phyloP scores from a whole-genome alignment of 176 grass and related monocot species.

The Coix lacrymajobi region DNA sequence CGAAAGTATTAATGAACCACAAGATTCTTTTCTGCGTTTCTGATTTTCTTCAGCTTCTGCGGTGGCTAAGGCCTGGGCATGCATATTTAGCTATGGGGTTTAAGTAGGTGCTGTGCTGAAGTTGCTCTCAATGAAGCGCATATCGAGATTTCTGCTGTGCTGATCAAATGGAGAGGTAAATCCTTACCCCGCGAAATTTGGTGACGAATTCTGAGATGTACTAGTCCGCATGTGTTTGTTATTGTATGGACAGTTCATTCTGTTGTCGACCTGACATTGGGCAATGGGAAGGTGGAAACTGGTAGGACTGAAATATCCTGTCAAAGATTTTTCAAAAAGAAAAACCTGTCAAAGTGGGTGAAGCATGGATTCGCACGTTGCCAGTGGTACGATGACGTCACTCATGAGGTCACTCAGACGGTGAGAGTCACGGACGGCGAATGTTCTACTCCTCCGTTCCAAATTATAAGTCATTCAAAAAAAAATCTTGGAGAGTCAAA shows the following conservation, averaged over 20 bases:
- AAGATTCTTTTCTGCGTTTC: neutral
- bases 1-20: neutral
- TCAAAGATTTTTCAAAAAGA: neutral
- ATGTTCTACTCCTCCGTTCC: too few relatives aligned
- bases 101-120: too few relatives aligned
- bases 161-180: neutral
- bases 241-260: neutral
- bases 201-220: neutral
- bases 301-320: neutral
- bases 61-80: neutral
- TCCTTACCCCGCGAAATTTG: neutral
- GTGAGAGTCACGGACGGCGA: neutral
- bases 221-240: neutral
- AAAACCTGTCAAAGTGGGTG: neutral
- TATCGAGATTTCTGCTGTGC: neutral
- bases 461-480: too few relatives aligned
- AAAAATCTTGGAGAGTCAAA: too few relatives aligned
- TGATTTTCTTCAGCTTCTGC: neutral
- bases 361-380: neutral
- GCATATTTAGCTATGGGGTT: too few relatives aligned
- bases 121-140: too few relatives aligned
- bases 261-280: neutral
- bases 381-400: neutral
- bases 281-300: neutral
- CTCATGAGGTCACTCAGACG: conserved; percentile 6